A percentile compares a stretch with the other conserved stretches of the same genome.
phyloP scores from a whole-genome alignment of 495 filamentous ascomycete species.

The Penicillium egyptiacum region DNA sequence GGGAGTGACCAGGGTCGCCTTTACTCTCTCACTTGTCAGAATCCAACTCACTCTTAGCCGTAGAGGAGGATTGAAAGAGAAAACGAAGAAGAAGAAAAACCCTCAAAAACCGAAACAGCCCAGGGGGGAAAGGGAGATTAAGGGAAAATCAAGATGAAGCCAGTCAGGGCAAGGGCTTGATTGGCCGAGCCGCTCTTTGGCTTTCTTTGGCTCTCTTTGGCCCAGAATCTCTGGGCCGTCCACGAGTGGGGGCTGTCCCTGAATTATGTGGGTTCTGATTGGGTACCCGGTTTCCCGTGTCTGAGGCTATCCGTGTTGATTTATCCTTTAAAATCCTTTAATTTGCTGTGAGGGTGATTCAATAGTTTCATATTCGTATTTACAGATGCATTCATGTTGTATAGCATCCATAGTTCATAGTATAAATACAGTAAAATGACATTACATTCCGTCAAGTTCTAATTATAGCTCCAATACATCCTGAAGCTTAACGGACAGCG shows the following conservation, averaged over 20 bases:
- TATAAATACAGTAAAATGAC: not conserved
- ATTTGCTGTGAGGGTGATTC: not conserved
- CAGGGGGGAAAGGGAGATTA: constrained; percentile 14
- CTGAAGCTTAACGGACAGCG: not conserved
- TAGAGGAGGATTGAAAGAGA: constrained; percentile 2
- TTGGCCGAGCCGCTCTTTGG: constrained; percentile 12
- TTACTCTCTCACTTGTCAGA: not conserved
- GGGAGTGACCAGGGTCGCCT: not conserved
- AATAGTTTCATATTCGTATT: not conserved
- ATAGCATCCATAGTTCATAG: not conserved
- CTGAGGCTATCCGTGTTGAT: constrained; percentile 2
- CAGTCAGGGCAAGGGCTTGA: constrained; percentile 7
- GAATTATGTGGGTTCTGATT: constrained; percentile 2
- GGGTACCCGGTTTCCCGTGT: not conserved
- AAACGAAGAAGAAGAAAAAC: constrained; percentile 11
- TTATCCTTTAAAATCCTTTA: not conserved
- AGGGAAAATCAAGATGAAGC: constrained; percentile 13
- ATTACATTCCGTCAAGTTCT: not conserved
- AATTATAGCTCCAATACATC: constrained; percentile 1
- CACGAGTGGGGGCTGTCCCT: not conserved
- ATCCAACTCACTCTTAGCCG: not conserved
- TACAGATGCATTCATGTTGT: not conserved
- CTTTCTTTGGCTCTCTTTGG: not conserved
- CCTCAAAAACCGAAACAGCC: constrained; percentile 17
- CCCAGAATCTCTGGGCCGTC: constrained; percentile 3